Evolutionary conservation across 2,329 filamentous ascomycete genomes (phyloP).

Genomic region (Esteya vermicola): DNA sequence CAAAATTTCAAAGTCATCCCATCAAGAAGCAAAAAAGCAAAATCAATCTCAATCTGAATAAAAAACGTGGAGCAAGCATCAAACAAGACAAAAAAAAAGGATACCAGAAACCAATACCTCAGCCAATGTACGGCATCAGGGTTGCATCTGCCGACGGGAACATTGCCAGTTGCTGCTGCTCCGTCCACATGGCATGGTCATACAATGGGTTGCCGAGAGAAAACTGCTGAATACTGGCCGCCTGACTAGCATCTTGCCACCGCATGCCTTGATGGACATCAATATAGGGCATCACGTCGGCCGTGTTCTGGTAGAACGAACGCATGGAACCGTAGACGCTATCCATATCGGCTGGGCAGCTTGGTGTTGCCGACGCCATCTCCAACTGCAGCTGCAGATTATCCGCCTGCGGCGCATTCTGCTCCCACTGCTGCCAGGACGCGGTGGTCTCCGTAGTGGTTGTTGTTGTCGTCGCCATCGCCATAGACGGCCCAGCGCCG

Average conservation of each 20-base stretch:
- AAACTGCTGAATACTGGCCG: constrained; percentile 14
- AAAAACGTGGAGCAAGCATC: too few species aligned
- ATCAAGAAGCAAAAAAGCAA: background rate
- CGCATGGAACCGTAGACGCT: constrained; percentile 2
- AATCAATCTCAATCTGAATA: background rate
- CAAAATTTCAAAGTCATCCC: too few species aligned
- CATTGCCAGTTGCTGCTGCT: too few species aligned
- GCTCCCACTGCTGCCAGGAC: constrained; percentile 7
- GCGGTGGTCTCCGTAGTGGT: too few species aligned
- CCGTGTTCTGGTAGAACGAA: constrained; percentile 5
- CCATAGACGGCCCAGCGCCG: too few species aligned
- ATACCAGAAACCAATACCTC: background rate
- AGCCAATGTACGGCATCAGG: background rate
- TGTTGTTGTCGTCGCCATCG: too few species aligned
- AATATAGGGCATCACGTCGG: constrained; percentile 11
- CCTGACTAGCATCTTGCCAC: constrained; percentile 13
- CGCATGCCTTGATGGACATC: constrained; percentile 13
- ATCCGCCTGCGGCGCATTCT: constrained; percentile 3
- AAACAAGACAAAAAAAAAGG: background rate
- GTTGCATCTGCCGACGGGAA: background rate
- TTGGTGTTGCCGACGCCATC: background rate
- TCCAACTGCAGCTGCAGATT: constrained; percentile 2
- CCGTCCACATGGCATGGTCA: background rate
- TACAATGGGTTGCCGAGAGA: constrained; percentile 11
- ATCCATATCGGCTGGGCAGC: background rate